Evolutionary conservation across 1,284 basidiomycete genomes (phyloP), one percentile per base, ranked within the genome.

Genomic region (Cryptococcus wingfieldii): DNA sequence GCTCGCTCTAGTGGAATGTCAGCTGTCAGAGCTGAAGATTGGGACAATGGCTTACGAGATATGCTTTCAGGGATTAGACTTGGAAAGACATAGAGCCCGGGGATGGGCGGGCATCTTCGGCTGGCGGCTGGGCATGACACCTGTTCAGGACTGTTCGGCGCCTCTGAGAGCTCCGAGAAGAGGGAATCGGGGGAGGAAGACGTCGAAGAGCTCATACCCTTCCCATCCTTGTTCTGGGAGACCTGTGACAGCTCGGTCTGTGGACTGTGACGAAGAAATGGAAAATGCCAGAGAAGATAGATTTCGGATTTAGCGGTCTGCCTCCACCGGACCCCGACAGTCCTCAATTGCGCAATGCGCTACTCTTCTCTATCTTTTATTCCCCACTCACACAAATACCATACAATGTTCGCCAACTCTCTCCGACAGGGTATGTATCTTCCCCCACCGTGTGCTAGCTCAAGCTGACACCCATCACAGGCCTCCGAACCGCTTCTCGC

Each of bases 401-500:
- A 14, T 42, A 14, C 41, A 44, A 73, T 73, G 71, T 69, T 73
- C 61, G 56, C 66, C 63, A 68, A 64, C 68, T 64, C 71, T 50
- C 56, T 73, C 62, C 65, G 71, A 56, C 64, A 66, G 54, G 68
- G 70, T 70, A 42, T 38, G 67, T 44, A 19, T 9, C 14, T 38
- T 37, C 23, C 16, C 53, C 31, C 31, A 28, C 13, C 14, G 18
- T 14, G 18, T 19, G 8, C 13, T 31, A 28, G 12, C 16, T 18
- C 41, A 13, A 54, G 54, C 60, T 63, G 41, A 61, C 60, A 25
- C 18, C 9, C 18, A 14, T 16, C 19, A 42, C 57, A 72, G 72
- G 70, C 61, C 67, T 74, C 62, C 70, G 71, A 50, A 62, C 67
- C 49, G 73, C 73, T 53, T 74, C 73, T 55, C 69, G 73, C 58